phyloP scores from a whole-genome alignment of 2,329 filamentous ascomycete species.

The Diaporthe citriasiana region DNA sequence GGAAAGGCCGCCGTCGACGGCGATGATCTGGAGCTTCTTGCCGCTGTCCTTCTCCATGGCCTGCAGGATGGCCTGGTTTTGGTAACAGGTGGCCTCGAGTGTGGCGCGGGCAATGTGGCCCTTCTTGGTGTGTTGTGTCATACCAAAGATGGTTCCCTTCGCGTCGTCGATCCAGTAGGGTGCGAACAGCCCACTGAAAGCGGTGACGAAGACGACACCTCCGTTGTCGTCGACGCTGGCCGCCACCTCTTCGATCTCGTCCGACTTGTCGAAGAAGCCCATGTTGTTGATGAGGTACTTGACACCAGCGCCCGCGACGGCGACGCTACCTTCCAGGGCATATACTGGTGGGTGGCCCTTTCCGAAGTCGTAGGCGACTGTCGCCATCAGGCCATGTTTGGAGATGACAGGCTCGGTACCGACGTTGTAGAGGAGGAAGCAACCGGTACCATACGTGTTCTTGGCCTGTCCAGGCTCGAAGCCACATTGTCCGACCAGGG shows the following conservation, averaged over 20 bases:
- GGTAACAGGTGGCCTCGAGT: constrained; percentile 91
- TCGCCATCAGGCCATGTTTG: constrained; percentile 85
- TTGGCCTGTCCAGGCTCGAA: constrained; percentile 87
- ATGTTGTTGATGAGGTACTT: constrained; percentile 80
- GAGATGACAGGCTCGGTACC: constrained; percentile 89
- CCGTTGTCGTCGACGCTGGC: constrained; percentile 77
- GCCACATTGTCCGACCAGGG: constrained; percentile 87
- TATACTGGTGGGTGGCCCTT: constrained; percentile 74
- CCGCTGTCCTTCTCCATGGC: constrained; percentile 91
- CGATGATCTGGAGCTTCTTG: constrained; percentile 79
- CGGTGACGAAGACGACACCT: constrained; percentile 88
- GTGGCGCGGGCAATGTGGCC: constrained; percentile 92
- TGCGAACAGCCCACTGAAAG: constrained; percentile 91
- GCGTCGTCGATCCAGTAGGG: constrained; percentile 97
- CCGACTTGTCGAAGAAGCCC: constrained; percentile 67
- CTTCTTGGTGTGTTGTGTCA: constrained; percentile 86
- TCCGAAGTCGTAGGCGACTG: constrained; percentile 87
- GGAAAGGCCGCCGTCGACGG: constrained; percentile 91
- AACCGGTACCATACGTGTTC: constrained; percentile 93
- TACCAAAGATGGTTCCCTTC: constrained; percentile 88
- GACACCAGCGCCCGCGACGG: constrained; percentile 84
- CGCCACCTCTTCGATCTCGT: constrained; percentile 65
- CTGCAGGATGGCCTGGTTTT: constrained; percentile 91
- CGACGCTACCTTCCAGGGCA: constrained; percentile 86
- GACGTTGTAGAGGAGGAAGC: constrained; percentile 91